phyloP scores from a whole-genome alignment of 257 asterid species.

The Nicotiana otophora region DNA sequence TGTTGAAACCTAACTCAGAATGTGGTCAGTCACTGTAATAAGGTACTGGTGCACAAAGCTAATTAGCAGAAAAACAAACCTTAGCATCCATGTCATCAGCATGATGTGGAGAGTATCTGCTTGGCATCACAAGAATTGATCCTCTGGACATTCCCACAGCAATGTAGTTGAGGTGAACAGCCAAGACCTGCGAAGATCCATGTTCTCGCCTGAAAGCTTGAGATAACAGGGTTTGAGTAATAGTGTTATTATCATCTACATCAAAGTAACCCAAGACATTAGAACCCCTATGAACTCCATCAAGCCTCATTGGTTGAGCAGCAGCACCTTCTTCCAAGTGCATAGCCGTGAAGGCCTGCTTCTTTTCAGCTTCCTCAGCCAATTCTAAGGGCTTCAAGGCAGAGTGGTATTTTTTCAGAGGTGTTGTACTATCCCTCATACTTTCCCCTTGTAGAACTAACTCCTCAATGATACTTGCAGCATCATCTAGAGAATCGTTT shows the following conservation, averaged over 20 bases:
- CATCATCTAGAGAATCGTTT: slow-evolving; percentile 27
- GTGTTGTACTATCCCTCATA: slow-evolving; percentile 15
- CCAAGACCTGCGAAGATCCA: slow-evolving; percentile 76
- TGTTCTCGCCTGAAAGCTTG: slow-evolving; percentile 69
- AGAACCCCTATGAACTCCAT: slow-evolving; percentile 64
- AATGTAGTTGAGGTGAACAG: slow-evolving; percentile 71
- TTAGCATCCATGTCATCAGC: slow-evolving; percentile 78
- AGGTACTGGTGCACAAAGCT: not conserved
- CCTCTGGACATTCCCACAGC: slow-evolving; percentile 91
- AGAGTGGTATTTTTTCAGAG: slow-evolving; percentile 33
- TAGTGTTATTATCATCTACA: slow-evolving; percentile 48
- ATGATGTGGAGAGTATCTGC: slow-evolving; percentile 71
- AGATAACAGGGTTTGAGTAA: slow-evolving; percentile 58
- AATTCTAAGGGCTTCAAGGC: slow-evolving; percentile 54
- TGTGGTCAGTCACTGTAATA: slow-evolving; percentile 4
- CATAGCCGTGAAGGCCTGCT: slow-evolving; percentile 75
- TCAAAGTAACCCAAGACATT: slow-evolving; percentile 77
- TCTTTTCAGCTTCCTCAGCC: slow-evolving; percentile 93
- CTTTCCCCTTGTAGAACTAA: slow-evolving; percentile 23
- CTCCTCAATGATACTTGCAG: slow-evolving; percentile 32
- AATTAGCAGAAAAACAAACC: slow-evolving; percentile 39
- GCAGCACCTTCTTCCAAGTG: slow-evolving; percentile 96
- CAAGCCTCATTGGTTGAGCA: slow-evolving; percentile 98
- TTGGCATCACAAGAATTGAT: slow-evolving; percentile 54
- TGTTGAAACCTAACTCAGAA: not conserved